These are phyloP conservation scores for Ophiosphaerella narmari DNA, from an alignment of 2,329 filamentous ascomycete genomes.

Conservation along the genomic window DNA sequence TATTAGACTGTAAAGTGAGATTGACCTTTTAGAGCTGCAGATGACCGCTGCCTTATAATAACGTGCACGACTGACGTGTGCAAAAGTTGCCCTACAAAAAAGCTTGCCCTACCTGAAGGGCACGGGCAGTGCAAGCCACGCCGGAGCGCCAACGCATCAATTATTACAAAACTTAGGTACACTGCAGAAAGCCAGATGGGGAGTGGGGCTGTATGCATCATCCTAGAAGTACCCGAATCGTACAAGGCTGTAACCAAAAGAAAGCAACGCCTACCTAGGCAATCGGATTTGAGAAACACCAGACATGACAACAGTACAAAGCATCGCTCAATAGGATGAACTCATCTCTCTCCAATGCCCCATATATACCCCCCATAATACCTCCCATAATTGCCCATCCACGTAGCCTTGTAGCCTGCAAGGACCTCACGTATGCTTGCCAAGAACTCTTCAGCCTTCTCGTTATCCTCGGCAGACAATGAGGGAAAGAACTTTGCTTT, in stretches of 20 bases:
- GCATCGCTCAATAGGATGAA: not conserved
- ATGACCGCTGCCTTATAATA: not conserved
- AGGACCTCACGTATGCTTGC: slow-evolving; percentile 6
- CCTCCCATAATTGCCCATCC: slow-evolving; percentile 23
- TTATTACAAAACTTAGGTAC: too few species aligned
- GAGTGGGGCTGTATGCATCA: too few species aligned
- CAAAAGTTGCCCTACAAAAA: not conserved
- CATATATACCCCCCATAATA: slow-evolving; percentile 26
- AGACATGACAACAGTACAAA: not conserved
- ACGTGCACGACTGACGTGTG: not conserved
- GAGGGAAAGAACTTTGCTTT: slow-evolving; percentile 33
- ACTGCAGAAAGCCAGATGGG: too few species aligned
- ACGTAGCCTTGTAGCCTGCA: slow-evolving; percentile 16
- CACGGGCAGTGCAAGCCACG: not conserved
- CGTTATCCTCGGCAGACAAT: slow-evolving; percentile 12
- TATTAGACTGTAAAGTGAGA: not conserved
- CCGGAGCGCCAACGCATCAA: too few species aligned
- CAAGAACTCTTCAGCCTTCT: slow-evolving; percentile 19
- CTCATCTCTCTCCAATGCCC: slow-evolving; percentile 17
- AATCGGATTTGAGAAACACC: not conserved
- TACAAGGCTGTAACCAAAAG: too few species aligned
- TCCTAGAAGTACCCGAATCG: too few species aligned
- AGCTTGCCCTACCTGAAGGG: not conserved
- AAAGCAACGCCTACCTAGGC: too few species aligned
- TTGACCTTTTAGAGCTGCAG: too few species aligned